These are phyloP conservation scores for Spinacia oleracea DNA, from an alignment of 179 eudicot genomes.

Conservation along the genomic window DNA sequence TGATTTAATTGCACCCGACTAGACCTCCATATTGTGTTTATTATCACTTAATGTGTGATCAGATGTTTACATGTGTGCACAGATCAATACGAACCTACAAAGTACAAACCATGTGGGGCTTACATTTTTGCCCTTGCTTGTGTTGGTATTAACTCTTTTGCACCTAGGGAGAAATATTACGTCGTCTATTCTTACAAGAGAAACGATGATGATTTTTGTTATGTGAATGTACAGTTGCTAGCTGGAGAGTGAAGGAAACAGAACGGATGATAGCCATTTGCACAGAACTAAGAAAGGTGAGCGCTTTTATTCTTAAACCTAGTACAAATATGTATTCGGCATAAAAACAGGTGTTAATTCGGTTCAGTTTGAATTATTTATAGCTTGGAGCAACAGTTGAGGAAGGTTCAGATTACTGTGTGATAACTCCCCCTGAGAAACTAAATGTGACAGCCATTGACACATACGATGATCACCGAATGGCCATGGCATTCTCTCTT, in stretches of 20 bases:
- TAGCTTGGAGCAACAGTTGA: slow-evolving; percentile 98
- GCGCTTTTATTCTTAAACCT: not conserved
- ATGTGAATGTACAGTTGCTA: slow-evolving; percentile 61
- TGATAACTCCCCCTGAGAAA: slow-evolving; percentile 93
- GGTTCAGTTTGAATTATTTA: not conserved
- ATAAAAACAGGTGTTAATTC: not conserved
- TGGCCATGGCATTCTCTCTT: slow-evolving; percentile 99
- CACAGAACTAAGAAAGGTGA: slow-evolving; percentile 97
- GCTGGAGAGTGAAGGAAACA: slow-evolving; percentile 99
- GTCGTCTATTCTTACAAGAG: not conserved
- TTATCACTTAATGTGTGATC: too few species aligned
- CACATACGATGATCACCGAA: slow-evolving; percentile 95
- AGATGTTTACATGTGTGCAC: not conserved
- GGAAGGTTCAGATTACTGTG: slow-evolving; percentile 93
- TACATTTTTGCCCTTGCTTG: too few species aligned
- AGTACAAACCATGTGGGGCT: not conserved
- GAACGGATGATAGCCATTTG: slow-evolving; percentile 99
- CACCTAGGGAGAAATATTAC: not conserved
- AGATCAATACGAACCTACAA: not conserved
- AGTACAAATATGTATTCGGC: too few species aligned
- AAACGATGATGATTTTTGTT: slow-evolving; percentile 1
- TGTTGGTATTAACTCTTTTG: not conserved
- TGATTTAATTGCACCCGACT: too few species aligned
- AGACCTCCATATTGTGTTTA: not conserved
- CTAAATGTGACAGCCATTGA: slow-evolving; percentile 80